Base-by-base conservation (phyloP, 148 eudicot species). In the Cornus suecica region DNA sequence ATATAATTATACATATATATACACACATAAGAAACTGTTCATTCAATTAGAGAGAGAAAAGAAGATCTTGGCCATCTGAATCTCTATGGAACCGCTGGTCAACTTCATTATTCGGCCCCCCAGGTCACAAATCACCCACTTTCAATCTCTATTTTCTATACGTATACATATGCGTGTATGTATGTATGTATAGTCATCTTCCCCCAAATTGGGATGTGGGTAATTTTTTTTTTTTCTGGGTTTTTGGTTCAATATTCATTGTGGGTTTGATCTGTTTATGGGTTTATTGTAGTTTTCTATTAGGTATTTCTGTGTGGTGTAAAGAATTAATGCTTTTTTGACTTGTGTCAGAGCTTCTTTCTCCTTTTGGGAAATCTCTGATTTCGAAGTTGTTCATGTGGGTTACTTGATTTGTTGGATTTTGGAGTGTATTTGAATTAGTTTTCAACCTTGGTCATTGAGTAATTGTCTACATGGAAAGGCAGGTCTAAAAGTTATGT, bases 101-200 rank as follows among this genome's bases (percentile, higher is more conserved):
- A 94, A 89, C 87, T 94, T 92, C 88, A 94, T 94, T 65, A 94
- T 94, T 83, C 88, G 99, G 34, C 99, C 99, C 14, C 99, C 99
- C 62, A 94, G 99, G 99, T 92, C 25, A 71, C 65, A 69, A 26
- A 30, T 66, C 23, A 20, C 8, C 28, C 65, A 16, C 74, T 66
- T 45, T 65, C 26, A 9, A 29, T 13, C 37, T 62, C 23, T 61
- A 1, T 63, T 15, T 71, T 25, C 1, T 52, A 18, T 62, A 6
- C 8, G 20, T 48, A 48, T 31, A 22, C 69, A 3, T 65, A 0
- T 26, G 28, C 56, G 22, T 77, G 10, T 2, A 23, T 22, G 41
- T 54, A 8, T 23, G 11, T 58, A 65, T 22, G 23, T 61, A 20
- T 8, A 31, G 4, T 41, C 58, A 48, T 34, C 31, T 58, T 20